Conservation (phyloP, 306 rosid species). For the barrel medic (Medicago truncatula) region DNA sequence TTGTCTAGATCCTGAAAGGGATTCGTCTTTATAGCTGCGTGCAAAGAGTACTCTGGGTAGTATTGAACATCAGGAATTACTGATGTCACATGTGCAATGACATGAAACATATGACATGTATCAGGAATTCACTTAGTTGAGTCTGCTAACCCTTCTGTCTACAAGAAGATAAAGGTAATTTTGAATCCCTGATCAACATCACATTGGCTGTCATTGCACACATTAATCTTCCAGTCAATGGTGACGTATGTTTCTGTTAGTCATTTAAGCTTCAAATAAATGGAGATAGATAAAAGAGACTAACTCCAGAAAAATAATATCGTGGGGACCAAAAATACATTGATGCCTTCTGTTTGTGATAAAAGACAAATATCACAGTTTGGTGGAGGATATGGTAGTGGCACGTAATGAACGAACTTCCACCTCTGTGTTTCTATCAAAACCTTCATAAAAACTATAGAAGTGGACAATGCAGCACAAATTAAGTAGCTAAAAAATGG, state of each 20-base stretch:
- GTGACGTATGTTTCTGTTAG: too few relatives aligned
- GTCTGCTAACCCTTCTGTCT: background rate
- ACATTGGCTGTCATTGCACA: background rate
- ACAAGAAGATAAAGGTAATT: background rate
- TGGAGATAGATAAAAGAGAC: background rate
- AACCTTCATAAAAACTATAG: background rate
- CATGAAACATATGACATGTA: constrained; percentile 1
- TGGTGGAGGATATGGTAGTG: background rate
- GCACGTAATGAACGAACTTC: background rate
- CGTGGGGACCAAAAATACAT: background rate
- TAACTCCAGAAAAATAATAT: background rate
- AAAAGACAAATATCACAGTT: background rate
- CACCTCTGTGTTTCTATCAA: background rate
- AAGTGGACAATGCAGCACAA: background rate
- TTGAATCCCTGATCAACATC: background rate
- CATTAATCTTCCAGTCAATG: too few relatives aligned
- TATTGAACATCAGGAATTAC: background rate
- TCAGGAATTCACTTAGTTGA: background rate
- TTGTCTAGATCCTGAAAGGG: background rate
- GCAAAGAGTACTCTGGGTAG: background rate
- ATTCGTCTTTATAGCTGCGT: too few relatives aligned
- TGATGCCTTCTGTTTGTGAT: too few relatives aligned
- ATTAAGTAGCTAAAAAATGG: background rate
- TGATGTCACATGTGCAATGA: background rate
- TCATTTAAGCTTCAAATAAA: background rate